These are phyloP conservation scores for Boletus austroedulis DNA, from an alignment of 1,284 basidiomycete genomes.

Conservation along the genomic window DNA sequence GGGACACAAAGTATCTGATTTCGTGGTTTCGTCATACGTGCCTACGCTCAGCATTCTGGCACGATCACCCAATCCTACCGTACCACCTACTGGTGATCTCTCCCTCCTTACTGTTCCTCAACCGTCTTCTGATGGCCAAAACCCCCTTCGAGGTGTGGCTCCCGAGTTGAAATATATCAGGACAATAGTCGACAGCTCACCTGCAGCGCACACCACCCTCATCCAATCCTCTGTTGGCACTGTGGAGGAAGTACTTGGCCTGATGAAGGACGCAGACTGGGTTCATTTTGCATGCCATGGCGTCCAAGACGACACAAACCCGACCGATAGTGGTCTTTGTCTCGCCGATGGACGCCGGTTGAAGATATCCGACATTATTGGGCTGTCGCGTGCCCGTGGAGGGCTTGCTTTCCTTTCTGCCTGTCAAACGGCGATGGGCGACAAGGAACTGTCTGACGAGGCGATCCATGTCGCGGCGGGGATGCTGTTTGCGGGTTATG, in stretches of 20 bases:
- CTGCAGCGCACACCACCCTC: no score
- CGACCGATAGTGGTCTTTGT: background rate
- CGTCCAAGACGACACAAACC: background rate
- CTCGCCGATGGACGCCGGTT: background rate
- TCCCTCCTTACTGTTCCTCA: no score
- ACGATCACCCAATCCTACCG: no score
- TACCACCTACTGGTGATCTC: no score
- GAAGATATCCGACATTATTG: background rate
- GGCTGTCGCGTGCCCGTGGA: background rate
- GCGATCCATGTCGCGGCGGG: background rate
- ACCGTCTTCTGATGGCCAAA: no score
- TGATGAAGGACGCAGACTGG: background rate
- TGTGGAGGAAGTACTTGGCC: background rate
- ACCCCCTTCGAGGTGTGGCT: no score
- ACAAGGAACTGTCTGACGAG: background rate
- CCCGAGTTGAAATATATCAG: no score
- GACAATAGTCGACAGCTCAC: no score
- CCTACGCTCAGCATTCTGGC: accelerated
- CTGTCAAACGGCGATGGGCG: background rate
- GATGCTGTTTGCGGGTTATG: background rate
- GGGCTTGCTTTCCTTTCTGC: background rate
- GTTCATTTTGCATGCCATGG: background rate
- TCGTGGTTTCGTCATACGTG: no score
- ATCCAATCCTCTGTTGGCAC: no score
- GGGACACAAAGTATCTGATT: no score